Evolutionary conservation across 345 rosid species (phyloP).

Genomic region (Anastatica hierochuntica): DNA sequence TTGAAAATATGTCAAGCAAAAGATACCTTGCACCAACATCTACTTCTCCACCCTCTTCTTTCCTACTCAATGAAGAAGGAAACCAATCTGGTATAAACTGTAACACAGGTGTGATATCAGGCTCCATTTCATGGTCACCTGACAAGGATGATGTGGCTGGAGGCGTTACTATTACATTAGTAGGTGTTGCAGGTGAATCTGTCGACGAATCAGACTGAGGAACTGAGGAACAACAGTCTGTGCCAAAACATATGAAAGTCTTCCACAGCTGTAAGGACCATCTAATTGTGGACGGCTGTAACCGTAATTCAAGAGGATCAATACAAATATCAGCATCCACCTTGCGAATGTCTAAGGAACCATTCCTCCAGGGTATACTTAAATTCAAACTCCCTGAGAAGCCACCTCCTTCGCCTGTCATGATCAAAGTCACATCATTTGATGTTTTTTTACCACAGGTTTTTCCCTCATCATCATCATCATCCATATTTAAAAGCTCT

Average conservation of each 20-base stretch:
- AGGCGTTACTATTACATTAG: slow-evolving; percentile 27
- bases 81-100: slow-evolving; percentile 82
- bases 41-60: slow-evolving; percentile 37
- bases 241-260: slow-evolving; percentile 29
- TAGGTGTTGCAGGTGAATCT: slow-evolving; percentile 19
- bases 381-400: slow-evolving; percentile 74
- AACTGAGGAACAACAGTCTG: slow-evolving; percentile 37
- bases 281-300: slow-evolving; percentile 58
- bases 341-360: slow-evolving; percentile 77
- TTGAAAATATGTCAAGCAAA: not conserved
- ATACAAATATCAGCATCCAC: slow-evolving; percentile 69
- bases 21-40: slow-evolving; percentile 82
- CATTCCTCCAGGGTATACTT: slow-evolving; percentile 93
- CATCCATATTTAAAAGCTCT: slow-evolving; percentile 63
- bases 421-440: slow-evolving; percentile 38
- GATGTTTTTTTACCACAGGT: slow-evolving; percentile 20
- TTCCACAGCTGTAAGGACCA: slow-evolving; percentile 64
- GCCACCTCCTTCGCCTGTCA: slow-evolving; percentile 58
- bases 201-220: slow-evolving; percentile 33
- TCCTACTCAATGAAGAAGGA: slow-evolving; percentile 35
- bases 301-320: slow-evolving; percentile 68
- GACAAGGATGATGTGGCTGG: slow-evolving; percentile 30
- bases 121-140: slow-evolving; percentile 28
- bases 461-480: slow-evolving; percentile 21
- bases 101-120: slow-evolving; percentile 42